Base-by-base conservation (phyloP, 257 asterid genomes). In the Lantana camara region DNA sequence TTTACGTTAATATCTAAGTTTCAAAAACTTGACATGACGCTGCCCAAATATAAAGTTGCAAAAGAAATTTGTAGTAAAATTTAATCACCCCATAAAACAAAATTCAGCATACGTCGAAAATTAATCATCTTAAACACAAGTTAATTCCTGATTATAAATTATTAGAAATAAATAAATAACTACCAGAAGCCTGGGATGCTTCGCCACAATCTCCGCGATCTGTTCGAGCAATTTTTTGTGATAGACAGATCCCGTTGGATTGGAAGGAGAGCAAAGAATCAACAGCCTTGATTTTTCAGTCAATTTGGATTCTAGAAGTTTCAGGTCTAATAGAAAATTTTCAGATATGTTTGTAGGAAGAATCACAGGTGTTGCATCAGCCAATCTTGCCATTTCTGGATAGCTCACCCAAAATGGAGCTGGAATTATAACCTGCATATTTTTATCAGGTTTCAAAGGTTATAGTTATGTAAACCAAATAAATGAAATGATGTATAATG, bases 371-470 rank as follows among this genome's bases (percentile, higher is more conserved):
- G 69, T 77, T 38, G 99, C 97, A 74, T 94, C 99, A 1, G 99
- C 97, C 80, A 94, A 66, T 76, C 95, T 84, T 46, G 97, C 97
- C 86, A 94, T 90, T 79, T 94, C 96, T 24, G 97, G 97, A 82
- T 90, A 94, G 81, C 99, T 94, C 72, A 94, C 99, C 97, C 97
- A 94, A 69, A 67, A 94, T n/a, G 99, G 97, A 48, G 95, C 95
- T 15, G 96, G 99, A 64, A 94, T 86, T n/a, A 94, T 45, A 60
- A 94, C 99, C 99, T 93, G 88, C 54, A 57, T 9, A 70, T n/a
- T n/a, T n/a, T n/a, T n/a, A n/a, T n/a, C n/a, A n/a, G n/a, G n/a
- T n/a, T n/a, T n/a, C n/a, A n/a, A n/a, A n/a, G n/a, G n/a, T n/a
- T n/a, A n/a, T n/a, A n/a, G n/a, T n/a, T n/a, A n/a, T n/a, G n/a